phyloP scores from a whole-genome alignment of 2,329 filamentous ascomycete species.

The Aaosphaeria arxii region DNA sequence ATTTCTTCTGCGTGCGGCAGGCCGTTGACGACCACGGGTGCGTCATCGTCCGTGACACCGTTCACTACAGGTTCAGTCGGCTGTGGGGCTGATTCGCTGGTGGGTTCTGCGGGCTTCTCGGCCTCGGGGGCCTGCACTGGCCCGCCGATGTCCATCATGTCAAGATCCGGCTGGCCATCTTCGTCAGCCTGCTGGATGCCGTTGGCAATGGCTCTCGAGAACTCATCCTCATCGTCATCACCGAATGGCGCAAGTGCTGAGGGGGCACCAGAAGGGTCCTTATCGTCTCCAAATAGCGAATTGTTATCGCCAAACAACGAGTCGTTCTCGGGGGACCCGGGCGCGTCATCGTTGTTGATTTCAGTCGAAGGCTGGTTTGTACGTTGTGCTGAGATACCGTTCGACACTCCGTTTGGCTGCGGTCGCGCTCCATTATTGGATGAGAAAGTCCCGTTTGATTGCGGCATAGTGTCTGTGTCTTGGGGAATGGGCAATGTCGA shows the following conservation, averaged over 20 bases:
- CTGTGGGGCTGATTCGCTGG: slow-evolving; percentile 14
- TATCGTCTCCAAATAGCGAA: slow-evolving; percentile 82
- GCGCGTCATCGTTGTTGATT: slow-evolving; percentile 54
- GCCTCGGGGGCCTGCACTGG: slow-evolving; percentile 40
- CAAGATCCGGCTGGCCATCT: slow-evolving; percentile 40
- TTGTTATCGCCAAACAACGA: slow-evolving; percentile 82
- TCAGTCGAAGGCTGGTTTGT: slow-evolving; percentile 19
- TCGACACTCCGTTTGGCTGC: slow-evolving; percentile 52
- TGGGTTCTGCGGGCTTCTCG: slow-evolving; percentile 12
- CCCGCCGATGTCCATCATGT: slow-evolving; percentile 46
- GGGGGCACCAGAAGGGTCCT: slow-evolving; percentile 29
- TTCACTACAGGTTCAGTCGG: slow-evolving; percentile 15
- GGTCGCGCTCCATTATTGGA: slow-evolving; percentile 68
- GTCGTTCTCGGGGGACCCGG: slow-evolving; percentile 63
- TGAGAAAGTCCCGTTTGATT: slow-evolving; percentile 65
- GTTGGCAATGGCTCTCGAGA: slow-evolving; percentile 68
- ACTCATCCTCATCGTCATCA: slow-evolving; percentile 81
- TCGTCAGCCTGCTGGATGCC: slow-evolving; percentile 44
- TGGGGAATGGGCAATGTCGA: slow-evolving; percentile 73
- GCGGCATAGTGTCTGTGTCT: slow-evolving; percentile 57
- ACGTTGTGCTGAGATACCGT: slow-evolving; percentile 32
- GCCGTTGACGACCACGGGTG: slow-evolving; percentile 40
- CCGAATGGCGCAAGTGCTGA: slow-evolving; percentile 57
- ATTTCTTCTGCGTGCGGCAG: slow-evolving; percentile 52
- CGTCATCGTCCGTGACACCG: slow-evolving; percentile 15